Conservation (phyloP, 1,139 yeast species). For the Blastobotrys apis region DNA sequence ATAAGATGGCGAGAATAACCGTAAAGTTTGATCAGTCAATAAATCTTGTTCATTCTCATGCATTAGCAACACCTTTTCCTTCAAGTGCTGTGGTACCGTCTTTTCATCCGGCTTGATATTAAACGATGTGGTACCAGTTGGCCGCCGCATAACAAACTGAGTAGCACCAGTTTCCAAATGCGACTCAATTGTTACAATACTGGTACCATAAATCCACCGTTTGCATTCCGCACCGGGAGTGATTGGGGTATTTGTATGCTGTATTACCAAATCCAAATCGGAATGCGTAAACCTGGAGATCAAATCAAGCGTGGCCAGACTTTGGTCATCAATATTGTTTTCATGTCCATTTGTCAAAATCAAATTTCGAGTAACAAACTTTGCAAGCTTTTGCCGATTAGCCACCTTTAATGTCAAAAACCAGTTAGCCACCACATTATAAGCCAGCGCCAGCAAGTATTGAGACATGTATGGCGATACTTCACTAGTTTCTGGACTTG, state of each 20-base stretch:
- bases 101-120: conserved; percentile 44
- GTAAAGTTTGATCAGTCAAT: conserved; percentile 6
- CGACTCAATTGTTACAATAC: conserved; percentile 57
- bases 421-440: conserved; percentile 68
- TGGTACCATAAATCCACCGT: conserved; percentile 61
- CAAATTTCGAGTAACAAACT: conserved; percentile 60
- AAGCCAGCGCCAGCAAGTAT: conserved; percentile 61
- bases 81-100: conserved; percentile 38
- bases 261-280: conserved; percentile 53
- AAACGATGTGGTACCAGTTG: conserved; percentile 60
- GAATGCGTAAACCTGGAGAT: conserved; percentile 63
- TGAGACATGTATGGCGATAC: conserved; percentile 42
- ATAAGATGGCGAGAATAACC: conserved; percentile 41
- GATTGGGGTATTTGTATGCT: conserved; percentile 15
- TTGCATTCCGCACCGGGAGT: conserved; percentile 26
- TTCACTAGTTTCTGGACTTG: conserved; percentile 15
- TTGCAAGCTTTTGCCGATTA: conserved; percentile 56
- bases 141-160: conserved; percentile 52
- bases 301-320: conserved; percentile 63
- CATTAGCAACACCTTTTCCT: conserved; percentile 16
- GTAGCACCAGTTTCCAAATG: conserved; percentile 51
- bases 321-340: conserved; percentile 46
- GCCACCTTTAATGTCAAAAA: conserved; percentile 57
- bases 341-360: conserved; percentile 43
- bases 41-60: conserved; percentile 12